Evolutionary conservation across 805 yeast genomes (phyloP), one percentile per base, ranked within the genome.

Genomic region (Lipomyces yamadae): DNA sequence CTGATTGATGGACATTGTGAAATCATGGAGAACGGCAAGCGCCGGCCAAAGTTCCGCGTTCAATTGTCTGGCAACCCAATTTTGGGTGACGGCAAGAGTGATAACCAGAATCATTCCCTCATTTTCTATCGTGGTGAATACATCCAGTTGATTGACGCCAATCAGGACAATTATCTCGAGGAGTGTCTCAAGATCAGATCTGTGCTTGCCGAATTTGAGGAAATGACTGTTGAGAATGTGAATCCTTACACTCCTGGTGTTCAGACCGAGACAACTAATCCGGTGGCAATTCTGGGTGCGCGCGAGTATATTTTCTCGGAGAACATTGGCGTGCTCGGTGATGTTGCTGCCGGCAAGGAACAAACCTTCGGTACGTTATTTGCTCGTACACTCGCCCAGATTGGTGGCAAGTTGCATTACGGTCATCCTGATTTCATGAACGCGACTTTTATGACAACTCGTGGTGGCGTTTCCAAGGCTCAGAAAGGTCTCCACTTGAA

Each of bases 371-470:
- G 98, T 33, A 93, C 98, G 0, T 81, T 94, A 74, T 93, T 94
- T 81, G 97, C 98, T 0, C 84, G 98, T 75, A 92, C 97, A 0
- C 80, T 93, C 72, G 95, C 97, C 0, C 94, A 91, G 74, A 91
- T 94, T 72, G 98, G 98, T 10, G 97, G 96, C 0, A 94, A 94
- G 78, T 80, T 93, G 60, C 98, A 93, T 77, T 93, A 93, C 78
- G 98, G 98, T 1, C 98, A 93, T 79, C 98, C 98, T 2, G 98
- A 93, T 81, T 93, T 93, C 78, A 80, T 94, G 66, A 92, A 94
- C 79, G 96, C 87, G 4, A 87, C 90, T 10, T 93, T 88, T 74
- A 94, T 93, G 98, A 88, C 92, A 0, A 94, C 98, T 2, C 83
- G 98, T 79, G 98, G 98, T 52, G 98, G 98, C 13, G 85, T 94